Evolutionary conservation across 2,329 filamentous ascomycete genomes (phyloP).

Genomic region (Orbilia quercus): DNA sequence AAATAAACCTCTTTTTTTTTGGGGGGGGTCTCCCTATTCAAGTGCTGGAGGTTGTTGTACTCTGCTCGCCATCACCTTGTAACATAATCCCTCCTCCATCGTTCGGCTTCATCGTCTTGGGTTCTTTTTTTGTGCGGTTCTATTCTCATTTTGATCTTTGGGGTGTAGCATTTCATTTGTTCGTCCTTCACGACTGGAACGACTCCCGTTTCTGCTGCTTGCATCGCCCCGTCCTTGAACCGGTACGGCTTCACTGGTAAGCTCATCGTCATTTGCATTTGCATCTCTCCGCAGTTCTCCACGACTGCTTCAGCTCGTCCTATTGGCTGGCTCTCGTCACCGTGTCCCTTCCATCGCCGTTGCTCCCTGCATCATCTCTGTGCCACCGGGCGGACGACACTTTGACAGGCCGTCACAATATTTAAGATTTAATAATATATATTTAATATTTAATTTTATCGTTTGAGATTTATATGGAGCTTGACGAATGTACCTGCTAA

Average conservation of each 20-base stretch:
- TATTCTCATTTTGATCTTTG: conserved; percentile 36
- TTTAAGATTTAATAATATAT: too few relatives aligned
- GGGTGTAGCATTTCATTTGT: conserved; percentile 46
- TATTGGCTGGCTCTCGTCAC: conserved; percentile 43
- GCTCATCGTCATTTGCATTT: conserved; percentile 12
- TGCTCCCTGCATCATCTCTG: conserved; percentile 52
- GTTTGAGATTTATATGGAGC: background rate
- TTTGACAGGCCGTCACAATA: conserved; percentile 43
- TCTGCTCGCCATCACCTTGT: conserved; percentile 33
- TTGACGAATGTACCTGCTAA: conserved; percentile 8
- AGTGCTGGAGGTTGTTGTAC: too few relatives aligned
- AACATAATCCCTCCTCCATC: conserved; percentile 44
- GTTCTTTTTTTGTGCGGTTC: conserved; percentile 40
- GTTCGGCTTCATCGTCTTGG: conserved; percentile 29
- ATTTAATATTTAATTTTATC: background rate
- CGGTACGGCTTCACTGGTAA: conserved; percentile 51
- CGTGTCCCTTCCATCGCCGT: conserved; percentile 19
- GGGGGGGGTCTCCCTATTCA: too few relatives aligned
- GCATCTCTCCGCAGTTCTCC: background rate
- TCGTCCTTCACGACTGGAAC: conserved; percentile 44
- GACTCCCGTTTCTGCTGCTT: conserved; percentile 50
- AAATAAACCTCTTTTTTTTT: conserved; percentile 30
- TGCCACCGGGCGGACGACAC: conserved; percentile 47
- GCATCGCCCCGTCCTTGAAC: conserved; percentile 39
- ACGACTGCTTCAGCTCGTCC: conserved; percentile 8